Evolutionary conservation across 2,329 filamentous ascomycete genomes (phyloP), one percentile per base, ranked within the genome.

Genomic region (Beauveria rudraprayagi): DNA sequence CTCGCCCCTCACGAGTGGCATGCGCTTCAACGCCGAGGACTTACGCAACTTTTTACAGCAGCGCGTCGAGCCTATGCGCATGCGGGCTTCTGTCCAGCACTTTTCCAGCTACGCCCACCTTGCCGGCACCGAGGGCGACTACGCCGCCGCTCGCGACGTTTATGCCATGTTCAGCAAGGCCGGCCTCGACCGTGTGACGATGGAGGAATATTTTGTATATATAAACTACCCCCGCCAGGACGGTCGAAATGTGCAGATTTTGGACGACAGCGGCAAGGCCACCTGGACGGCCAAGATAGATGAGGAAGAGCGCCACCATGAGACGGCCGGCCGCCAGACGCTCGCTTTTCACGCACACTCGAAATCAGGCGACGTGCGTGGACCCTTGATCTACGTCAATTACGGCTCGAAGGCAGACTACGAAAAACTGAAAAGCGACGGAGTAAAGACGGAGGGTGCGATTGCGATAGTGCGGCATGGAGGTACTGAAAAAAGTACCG

Each of bases 41-140:
- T 85, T 97, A 62, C 85, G 91, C 61, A 79, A 83, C 62, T 90
- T 88, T 73, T 82, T 95, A 28, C 86, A 94, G 72, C 79, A 81
- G 54, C 85, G 85, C 67, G 83, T 96, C 65, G 88, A 95, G 69
- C 79, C 84, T 60, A 80, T 80, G 62, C 80, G 82, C 56, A 88
- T 94, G 71, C 83, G 85, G 65, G 86, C 90, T 46, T 89, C 90
- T 62, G 76, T 96, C 63, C 78, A 83, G 68, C 89, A 92, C 69
- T 85, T 93, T 64, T 93, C 91, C 5, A 83, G 83, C 61, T 96
- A 90, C 71, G 90, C 94, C 64, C 94, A 97, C 73, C 81, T 97
- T 64, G 94, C 91, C 2, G 94, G 94, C n/a, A 96, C 92, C 3
- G 88, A 96, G 76, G 94, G 94, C 53, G 93, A 95, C 75, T 92